A percentile compares a stretch with the other conserved stretches of the same genome.
Conservation (phyloP, 2,329 filamentous ascomycete genomes). For the Penicillium sp. region DNA sequence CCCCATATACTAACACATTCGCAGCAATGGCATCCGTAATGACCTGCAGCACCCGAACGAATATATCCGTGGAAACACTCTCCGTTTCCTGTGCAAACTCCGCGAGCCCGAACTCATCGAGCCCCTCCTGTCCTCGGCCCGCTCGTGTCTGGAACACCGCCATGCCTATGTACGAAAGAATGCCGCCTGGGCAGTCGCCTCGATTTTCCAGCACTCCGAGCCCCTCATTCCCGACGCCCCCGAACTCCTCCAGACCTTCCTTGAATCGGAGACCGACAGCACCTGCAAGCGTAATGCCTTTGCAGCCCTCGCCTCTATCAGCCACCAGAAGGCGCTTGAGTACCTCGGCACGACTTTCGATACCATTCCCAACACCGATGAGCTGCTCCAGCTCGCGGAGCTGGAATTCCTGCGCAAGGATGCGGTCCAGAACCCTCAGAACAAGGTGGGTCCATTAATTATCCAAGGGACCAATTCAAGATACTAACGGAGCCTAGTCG, state of each 20-base stretch:
- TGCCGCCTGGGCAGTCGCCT: conserved; percentile 90
- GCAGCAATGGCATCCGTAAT: conserved; percentile 94
- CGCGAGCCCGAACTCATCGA: conserved; percentile 95
- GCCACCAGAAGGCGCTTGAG: conserved; percentile 85
- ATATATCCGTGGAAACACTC: conserved; percentile 96
- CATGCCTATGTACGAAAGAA: conserved; percentile 99
- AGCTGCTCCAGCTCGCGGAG: conserved; percentile 88
- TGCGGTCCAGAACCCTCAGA: conserved; percentile 88
- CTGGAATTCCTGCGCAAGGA: conserved; percentile 98
- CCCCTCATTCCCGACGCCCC: conserved; percentile 92
- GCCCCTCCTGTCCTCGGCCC: conserved; percentile 87
- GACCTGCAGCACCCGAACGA: conserved; percentile 97
- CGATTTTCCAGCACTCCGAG: conserved; percentile 88
- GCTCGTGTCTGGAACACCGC: conserved; percentile 89
- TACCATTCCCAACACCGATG: conserved; percentile 89
- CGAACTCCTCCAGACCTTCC: conserved; percentile 85
- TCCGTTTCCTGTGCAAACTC: conserved; percentile 95
- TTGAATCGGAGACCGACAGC: conserved; percentile 85
- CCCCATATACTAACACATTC: neutral
- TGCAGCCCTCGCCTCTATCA: conserved; percentile 84
- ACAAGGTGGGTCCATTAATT: conserved; percentile 66
- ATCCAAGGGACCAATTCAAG: neutral
- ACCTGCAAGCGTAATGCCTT: conserved; percentile 99
- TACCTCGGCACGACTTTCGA: conserved; percentile 91
- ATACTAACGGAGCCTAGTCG: conserved; percentile 57